phyloP scores from a whole-genome alignment of 1,284 basidiomycete genomes.

The Ustilago tritici region DNA sequence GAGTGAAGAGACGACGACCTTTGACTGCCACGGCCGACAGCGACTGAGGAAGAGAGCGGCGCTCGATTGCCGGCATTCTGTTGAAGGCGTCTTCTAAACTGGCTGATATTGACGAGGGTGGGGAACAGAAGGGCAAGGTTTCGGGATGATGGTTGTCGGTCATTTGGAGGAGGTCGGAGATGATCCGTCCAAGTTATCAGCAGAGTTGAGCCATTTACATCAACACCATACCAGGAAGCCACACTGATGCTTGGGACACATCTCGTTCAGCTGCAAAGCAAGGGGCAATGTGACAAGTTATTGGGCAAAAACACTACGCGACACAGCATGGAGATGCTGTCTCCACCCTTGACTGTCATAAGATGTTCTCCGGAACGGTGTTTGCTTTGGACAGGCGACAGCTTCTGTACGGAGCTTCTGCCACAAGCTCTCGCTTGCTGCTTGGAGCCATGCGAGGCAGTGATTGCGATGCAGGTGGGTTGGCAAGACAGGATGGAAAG shows the following conservation, averaged over 20 bases:
- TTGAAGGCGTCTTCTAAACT: not conserved
- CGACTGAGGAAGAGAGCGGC: conserved; percentile 27
- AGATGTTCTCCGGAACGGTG: not conserved
- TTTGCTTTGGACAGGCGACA: not conserved
- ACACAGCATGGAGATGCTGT: not conserved
- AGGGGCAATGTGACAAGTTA: not conserved
- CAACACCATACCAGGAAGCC: not conserved
- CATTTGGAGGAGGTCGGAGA: not conserved
- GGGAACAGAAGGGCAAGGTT: not conserved
- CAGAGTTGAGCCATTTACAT: not conserved
- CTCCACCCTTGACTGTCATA: not conserved
- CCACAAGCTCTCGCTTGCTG: not conserved
- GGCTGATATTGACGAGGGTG: not conserved
- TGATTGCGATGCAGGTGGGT: not conserved
- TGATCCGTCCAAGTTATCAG: not conserved
- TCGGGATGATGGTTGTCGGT: conserved; percentile 6
- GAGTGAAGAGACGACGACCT: conserved; percentile 36
- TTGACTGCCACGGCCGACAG: conserved; percentile 33
- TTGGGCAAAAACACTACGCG: not conserved
- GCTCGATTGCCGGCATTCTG: conserved; percentile 34
- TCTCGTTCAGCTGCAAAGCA: not conserved
- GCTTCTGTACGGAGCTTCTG: too few relatives aligned
- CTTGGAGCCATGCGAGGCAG: not conserved
- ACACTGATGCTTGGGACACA: not conserved
- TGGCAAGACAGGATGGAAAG: not conserved